Base-by-base conservation (phyloP, 805 yeast species). In the Metschnikowia henanensis region DNA sequence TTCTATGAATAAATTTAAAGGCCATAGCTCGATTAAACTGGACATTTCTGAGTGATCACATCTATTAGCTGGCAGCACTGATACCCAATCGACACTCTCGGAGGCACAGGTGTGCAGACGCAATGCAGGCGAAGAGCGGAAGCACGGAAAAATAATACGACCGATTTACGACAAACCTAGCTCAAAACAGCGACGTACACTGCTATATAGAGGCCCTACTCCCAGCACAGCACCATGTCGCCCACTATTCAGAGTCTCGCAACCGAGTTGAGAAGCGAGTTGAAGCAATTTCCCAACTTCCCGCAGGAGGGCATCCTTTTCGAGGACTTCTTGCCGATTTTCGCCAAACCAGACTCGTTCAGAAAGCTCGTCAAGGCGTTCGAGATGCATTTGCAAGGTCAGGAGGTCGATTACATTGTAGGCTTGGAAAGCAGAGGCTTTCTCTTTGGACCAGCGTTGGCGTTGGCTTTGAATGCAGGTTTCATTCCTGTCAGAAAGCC, bases 361-460 rank as follows among this genome's bases (percentile, higher is more conserved):
- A 83, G 84, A 60, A 84, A 86, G 60, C 75, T 94, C 45, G 72
- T 94, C 35, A 80, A 77, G 53, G 96, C 96, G 15, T 86, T 92
- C 72, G 80, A 84, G 66, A 60, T 79, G 43, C 95, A 89, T 61
- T 61, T 94, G 46, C 80, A 81, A 46, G 72, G 71, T 51, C 72
- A 73, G 50, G 79, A 83, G 53, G 81, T 95, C 50, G 97, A 94
- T 61, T 92, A 85, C 61, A 76, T 94, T 48, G 89, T 94, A 39
- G 99, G 98, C 36, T 77, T 94, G 53, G 99, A 94, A 68, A 87
- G 97, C 38, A 84, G 99, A 68, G 99, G 99, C 3, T 94, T 94
- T 65, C 74, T 94, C 46, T 92, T 94, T 59, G 99, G 98, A 12
- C 99, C 99, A 35, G 73, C 98, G 28, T 75, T 94, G 55, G 99